phyloP scores from a whole-genome alignment of 192 early-diverging fungal species.

The Coemansia guatemalensis region DNA sequence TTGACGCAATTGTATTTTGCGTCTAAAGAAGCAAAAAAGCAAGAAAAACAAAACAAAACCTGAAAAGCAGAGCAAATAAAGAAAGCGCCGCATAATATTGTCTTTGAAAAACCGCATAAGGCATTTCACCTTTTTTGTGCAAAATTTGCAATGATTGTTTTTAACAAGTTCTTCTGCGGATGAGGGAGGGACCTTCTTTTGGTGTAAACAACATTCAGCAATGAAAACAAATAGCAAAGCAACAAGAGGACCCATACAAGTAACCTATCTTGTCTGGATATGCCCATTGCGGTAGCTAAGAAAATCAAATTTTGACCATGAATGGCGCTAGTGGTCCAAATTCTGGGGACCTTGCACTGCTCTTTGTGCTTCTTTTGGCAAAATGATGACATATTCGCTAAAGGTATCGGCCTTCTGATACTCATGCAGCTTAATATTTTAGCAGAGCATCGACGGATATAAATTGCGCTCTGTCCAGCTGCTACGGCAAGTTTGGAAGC shows the following conservation, averaged over 20 bases:
- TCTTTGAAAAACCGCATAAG: background rate
- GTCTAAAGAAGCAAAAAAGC: background rate
- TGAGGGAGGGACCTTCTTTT: background rate
- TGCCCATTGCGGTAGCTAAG: background rate
- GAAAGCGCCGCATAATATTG: background rate
- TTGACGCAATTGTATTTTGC: background rate
- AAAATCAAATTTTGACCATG: background rate
- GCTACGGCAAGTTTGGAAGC: background rate
- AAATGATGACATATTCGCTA: background rate
- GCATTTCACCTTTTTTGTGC: background rate
- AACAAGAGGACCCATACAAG: background rate
- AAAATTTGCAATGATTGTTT: background rate
- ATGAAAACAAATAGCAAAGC: background rate
- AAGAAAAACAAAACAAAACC: background rate
- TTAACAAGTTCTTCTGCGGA: background rate
- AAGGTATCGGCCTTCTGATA: background rate
- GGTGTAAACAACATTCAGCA: constrained; percentile 1
- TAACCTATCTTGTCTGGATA: background rate
- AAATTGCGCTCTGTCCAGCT: background rate
- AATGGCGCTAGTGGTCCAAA: background rate
- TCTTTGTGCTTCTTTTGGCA: background rate
- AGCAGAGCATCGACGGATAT: background rate
- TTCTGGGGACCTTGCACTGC: background rate
- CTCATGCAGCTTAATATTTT: background rate
- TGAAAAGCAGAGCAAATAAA: background rate